Base-by-base conservation (phyloP, 257 asterid genomes). In the Penstemon barbatus region DNA sequence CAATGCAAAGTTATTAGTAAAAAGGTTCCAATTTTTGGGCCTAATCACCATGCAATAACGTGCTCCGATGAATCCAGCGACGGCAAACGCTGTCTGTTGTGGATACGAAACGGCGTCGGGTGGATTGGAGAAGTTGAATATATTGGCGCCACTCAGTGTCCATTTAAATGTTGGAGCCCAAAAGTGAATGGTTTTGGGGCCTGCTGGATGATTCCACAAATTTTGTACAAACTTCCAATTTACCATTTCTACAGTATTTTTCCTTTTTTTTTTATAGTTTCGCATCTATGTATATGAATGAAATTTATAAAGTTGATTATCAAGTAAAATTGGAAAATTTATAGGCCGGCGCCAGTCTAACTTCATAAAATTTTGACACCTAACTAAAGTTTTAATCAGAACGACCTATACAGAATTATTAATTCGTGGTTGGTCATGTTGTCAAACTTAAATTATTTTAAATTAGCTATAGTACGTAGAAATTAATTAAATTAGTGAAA, bases 131-230 rank as follows among this genome's bases (percentile, higher is more conserved):
- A 79, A 79, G 63, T 79, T 64, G 46, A 77, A 79, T 10, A 79
- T 41, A 48, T 79, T 79, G 11, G 77, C 61, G 0, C 49, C 44
- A 41, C 73, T 79, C 3, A 79, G 70, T 4, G 69, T 63, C 80
- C 80, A 79, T 45, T 79, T 79, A 76, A 79, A 79, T 0, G 83
- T 79, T 8, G 83, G 83, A 3, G 83, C 83, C 83, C 83, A 79
- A 25, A 79, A 79, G 57, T 79, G 83, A 9, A 79, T 79, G n/a
- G 83, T 79, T 63, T 72, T 75, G 0, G 83, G 83, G 0, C 83
- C 83, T 12, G 83, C 83, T 2, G 80, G 83, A 65, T 79, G 83
- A 66, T 79, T 71, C 83, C 80, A 71, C 9, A 72, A 40, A 2
- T 61, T 57, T 55, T 6, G 68, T 4, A 55, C 36, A 62, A 63